These are phyloP conservation scores for Scalesia atractyloides DNA, from an alignment of 129 eudicot genomes.

Conservation along the genomic window DNA sequence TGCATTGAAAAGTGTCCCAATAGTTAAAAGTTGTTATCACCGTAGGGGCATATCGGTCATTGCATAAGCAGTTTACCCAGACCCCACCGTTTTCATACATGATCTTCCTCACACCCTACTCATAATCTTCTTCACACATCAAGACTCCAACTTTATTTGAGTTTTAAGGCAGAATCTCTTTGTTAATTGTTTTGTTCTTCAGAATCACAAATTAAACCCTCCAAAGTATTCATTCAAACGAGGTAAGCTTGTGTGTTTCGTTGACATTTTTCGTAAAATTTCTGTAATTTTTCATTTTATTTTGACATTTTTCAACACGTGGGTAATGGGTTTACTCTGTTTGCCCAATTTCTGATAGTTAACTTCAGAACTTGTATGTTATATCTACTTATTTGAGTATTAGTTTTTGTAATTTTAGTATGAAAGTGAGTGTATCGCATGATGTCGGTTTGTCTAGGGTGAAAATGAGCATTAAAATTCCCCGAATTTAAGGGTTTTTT, in stretches of 20 bases:
- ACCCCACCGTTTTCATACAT: conserved; percentile 34
- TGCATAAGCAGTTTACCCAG: not conserved
- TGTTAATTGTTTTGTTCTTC: conserved; percentile 22
- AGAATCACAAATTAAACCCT: conserved; percentile 19
- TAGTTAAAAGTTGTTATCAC: conserved; percentile 5
- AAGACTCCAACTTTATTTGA: conserved; percentile 29
- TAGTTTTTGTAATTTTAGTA: conserved; percentile 2
- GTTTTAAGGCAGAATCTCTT: conserved; percentile 20
- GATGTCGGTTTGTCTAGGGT: conserved; percentile 30
- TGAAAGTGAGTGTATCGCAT: conserved; percentile 34
- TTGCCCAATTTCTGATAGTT: conserved; percentile 16
- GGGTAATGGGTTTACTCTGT: conserved; percentile 15
- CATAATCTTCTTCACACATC: conserved; percentile 26
- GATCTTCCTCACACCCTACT: conserved; percentile 31
- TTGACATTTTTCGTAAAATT: not conserved
- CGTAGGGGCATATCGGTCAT: conserved; percentile 20
- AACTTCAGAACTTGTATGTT: conserved; percentile 28
- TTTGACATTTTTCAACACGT: conserved; percentile 21
- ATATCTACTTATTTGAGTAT: conserved; percentile 21
- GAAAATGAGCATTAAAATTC: conserved; percentile 27
- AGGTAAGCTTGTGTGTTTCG: conserved; percentile 30
- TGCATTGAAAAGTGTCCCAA: conserved; percentile 7
- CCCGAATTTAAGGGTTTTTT: conserved; percentile 13
- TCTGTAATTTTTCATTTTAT: conserved; percentile 6
- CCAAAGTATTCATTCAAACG: conserved; percentile 2